Evolutionary conservation across 345 rosid species (phyloP).

Genomic region (Boechera divaricarpa): DNA sequence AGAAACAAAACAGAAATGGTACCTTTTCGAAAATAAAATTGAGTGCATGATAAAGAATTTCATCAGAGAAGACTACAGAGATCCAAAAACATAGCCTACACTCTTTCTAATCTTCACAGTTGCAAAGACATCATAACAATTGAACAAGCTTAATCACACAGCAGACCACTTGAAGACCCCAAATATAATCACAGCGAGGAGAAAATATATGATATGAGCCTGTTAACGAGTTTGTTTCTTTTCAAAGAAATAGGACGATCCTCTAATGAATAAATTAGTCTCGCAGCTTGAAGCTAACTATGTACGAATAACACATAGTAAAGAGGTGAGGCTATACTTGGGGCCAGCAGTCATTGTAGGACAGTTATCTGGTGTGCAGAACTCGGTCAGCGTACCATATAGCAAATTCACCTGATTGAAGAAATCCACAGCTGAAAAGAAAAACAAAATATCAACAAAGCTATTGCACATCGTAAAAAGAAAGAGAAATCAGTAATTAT

Average conservation of each 20-base stretch:
- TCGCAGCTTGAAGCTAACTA: background rate
- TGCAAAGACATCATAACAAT: slow-evolving; percentile 6
- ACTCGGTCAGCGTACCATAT: slow-evolving; percentile 97
- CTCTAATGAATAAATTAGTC: background rate
- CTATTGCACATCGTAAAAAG: no score
- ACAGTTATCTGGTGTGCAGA: slow-evolving; percentile 94
- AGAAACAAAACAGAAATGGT: slow-evolving; percentile 6
- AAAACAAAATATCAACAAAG: background rate
- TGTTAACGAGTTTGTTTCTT: background rate
- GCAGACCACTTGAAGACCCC: slow-evolving; percentile 13
- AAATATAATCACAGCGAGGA: background rate
- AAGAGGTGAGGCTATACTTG: slow-evolving; percentile 65
- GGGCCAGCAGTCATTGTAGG: slow-evolving; percentile 99
- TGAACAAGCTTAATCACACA: background rate
- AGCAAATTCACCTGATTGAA: slow-evolving; percentile 99
- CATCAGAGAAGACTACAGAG: background rate
- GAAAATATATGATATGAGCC: background rate
- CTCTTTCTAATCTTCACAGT: background rate
- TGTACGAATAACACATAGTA: background rate
- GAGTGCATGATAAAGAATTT: slow-evolving; percentile 1
- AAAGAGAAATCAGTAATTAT: background rate
- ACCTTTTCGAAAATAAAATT: background rate
- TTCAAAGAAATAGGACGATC: background rate
- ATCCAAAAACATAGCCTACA: slow-evolving; percentile 14
- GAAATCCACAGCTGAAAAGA: slow-evolving; percentile 93